Evolutionary conservation across 2,329 filamentous ascomycete genomes (phyloP).

Genomic region (Sporothrix luriei): DNA sequence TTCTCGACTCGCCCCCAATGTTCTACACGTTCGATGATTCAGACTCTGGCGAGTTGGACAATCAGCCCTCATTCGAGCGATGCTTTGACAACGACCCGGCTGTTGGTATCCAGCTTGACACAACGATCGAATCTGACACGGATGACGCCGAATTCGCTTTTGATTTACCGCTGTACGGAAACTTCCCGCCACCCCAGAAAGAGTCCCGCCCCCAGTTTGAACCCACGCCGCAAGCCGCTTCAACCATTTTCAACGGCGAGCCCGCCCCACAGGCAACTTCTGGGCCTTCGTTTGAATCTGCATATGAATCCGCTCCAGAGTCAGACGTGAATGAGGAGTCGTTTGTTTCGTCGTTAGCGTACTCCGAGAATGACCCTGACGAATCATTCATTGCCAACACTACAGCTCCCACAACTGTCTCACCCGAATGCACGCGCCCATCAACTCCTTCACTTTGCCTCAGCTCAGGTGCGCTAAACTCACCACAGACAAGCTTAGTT

Average conservation of each 20-base stretch:
- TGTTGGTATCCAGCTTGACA: slow-evolving; percentile 2
- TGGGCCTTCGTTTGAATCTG: slow-evolving; percentile 5
- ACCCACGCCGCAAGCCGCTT: background rate
- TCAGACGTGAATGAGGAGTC: slow-evolving; percentile 12
- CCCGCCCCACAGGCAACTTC: background rate
- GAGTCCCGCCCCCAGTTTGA: background rate
- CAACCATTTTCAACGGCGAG: background rate
- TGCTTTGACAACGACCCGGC: slow-evolving; percentile 4
- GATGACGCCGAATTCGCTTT: slow-evolving; percentile 22
- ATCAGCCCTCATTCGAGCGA: background rate
- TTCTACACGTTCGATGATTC: background rate
- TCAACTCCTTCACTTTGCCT: slow-evolving; percentile 29
- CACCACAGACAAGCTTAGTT: slow-evolving; percentile 26
- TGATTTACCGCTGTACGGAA: slow-evolving; percentile 22
- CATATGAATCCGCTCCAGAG: background rate
- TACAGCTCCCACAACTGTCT: background rate
- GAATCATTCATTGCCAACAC: slow-evolving; percentile 15
- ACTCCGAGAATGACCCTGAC: background rate
- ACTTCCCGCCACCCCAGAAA: background rate
- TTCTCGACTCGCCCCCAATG: slow-evolving; percentile 1
- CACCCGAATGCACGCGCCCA: slow-evolving; percentile 24
- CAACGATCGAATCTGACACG: slow-evolving; percentile 13
- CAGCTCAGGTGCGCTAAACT: slow-evolving; percentile 27
- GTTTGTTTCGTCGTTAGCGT: slow-evolving; percentile 4
- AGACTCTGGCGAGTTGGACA: slow-evolving; percentile 6